Conservation (phyloP, 2,329 filamentous ascomycete genomes). For the Akanthomyces muscarius region DNA sequence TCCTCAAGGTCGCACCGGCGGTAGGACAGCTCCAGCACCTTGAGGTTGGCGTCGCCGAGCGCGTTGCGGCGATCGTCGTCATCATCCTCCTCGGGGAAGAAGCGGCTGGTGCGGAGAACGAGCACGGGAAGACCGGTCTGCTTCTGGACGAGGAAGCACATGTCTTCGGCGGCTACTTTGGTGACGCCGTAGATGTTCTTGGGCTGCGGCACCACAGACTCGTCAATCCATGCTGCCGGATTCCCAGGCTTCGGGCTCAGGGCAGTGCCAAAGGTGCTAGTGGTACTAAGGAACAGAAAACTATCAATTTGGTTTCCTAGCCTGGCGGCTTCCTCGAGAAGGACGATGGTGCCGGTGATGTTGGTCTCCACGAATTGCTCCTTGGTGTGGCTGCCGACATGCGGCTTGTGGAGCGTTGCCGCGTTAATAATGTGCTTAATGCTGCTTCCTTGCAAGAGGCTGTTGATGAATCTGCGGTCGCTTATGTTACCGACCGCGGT, state of each 20-base stretch:
- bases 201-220: slow-evolving; percentile 36
- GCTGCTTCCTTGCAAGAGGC: slow-evolving; percentile 29
- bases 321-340: slow-evolving; percentile 38
- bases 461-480: slow-evolving; percentile 32
- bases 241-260: slow-evolving; percentile 33
- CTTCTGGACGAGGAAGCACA: slow-evolving; percentile 40
- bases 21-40: slow-evolving; percentile 45
- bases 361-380: slow-evolving; percentile 42
- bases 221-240: slow-evolving; percentile 43
- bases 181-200: slow-evolving; percentile 49
- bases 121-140: slow-evolving; percentile 38
- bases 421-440: slow-evolving; percentile 42
- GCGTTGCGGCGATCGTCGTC: slow-evolving; percentile 36
- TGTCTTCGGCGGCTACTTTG: slow-evolving; percentile 45
- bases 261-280: slow-evolving; percentile 41
- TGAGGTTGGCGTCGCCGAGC: slow-evolving; percentile 41
- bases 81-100: slow-evolving; percentile 47
- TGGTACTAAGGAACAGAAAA: slow-evolving; percentile 45
- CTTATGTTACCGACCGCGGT: slow-evolving; percentile 34
- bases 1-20: slow-evolving; percentile 42
- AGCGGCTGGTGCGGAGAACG: slow-evolving; percentile 44
- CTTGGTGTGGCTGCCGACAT: slow-evolving; percentile 42
- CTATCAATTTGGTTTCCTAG: slow-evolving; percentile 28
- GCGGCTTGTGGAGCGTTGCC: slow-evolving; percentile 46
- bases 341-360: slow-evolving; percentile 39